A percentile compares a stretch with the other conserved stretches of the same genome.
Evolutionary conservation across 192 early-diverging fungal species (phyloP).

Genomic region (Ambispora gerdemannii): DNA sequence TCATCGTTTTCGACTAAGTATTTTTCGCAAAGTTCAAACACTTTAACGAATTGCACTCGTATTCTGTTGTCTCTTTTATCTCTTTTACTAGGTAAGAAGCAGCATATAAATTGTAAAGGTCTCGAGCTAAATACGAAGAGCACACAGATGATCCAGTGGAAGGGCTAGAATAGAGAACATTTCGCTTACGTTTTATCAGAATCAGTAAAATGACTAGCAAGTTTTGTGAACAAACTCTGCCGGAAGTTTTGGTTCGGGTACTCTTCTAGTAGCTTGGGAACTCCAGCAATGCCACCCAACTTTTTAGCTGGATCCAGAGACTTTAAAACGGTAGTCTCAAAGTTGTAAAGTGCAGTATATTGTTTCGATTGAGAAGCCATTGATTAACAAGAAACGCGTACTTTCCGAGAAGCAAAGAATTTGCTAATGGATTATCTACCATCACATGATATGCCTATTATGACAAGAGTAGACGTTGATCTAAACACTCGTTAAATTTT

Average conservation of each 20-base stretch:
- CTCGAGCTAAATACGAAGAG: background rate
- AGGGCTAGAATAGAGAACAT: too few species aligned
- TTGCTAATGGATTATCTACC: too few species aligned
- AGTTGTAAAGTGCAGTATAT: background rate
- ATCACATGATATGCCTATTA: too few species aligned
- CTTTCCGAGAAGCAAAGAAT: too few species aligned
- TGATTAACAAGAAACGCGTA: too few species aligned
- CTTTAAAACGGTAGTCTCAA: background rate
- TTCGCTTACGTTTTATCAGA: background rate
- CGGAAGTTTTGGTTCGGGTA: background rate
- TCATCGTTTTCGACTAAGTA: background rate
- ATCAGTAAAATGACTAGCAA: background rate
- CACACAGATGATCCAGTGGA: background rate
- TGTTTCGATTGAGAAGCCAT: background rate
- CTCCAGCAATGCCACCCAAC: background rate
- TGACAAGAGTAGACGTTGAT: too few species aligned
- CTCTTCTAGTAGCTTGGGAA: background rate
- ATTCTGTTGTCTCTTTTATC: background rate
- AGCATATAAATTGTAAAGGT: too few species aligned
- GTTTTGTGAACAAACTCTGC: background rate
- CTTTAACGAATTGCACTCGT: background rate
- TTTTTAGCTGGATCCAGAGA: background rate
- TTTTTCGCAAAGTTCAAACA: slow-evolving; percentile 7
- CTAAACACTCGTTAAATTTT: too few species aligned
- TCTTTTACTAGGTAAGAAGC: too few species aligned